Base-by-base conservation (phyloP, 768 basidiomycete genomes). In the Lactifluus volemus region DNA sequence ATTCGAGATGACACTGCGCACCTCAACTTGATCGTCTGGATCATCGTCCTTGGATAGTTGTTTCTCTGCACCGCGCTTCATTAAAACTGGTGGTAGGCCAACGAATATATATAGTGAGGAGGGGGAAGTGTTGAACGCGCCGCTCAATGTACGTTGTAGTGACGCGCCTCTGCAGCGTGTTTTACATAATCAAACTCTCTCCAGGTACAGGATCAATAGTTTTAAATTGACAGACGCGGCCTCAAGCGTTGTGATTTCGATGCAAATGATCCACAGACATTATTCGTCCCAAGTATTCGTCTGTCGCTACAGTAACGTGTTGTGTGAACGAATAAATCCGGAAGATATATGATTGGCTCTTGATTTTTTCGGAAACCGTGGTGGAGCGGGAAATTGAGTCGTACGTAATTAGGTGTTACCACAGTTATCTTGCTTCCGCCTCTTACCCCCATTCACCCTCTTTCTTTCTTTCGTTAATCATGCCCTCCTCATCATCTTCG, bases 31-130 rank as follows among this genome's bases (percentile, higher is more conserved):
- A 5, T 76, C 75, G 17, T 72, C 73, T 17, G 74, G 75, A 49
- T 77, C 76, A 30, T 73, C 76, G 60, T 84, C 85, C 67, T 83
- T 88, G 11, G 78, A 76, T 38, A 92, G 68, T 67, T 92, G 86
- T 62, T 73, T 81, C 54, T 90, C 89, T 70, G 89, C 89, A 58
- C 78, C 80, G 70, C 89, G 81, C 73, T 91, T 91, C 86, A 89
- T 85, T 67, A 51, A 17, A 15, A 11, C 25, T 59, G 1, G 17
- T 47, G 8, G 21, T 25, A 25, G 21, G 5, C 3, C 11, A 70
- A 61, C 47, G 54, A 52, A 58, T 32, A 17, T 42, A 29, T 9
- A 50, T 14, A 52, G 32, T 12, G 50, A 51, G 15, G 12, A 38
- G 32, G 4, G 5, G 30, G 17, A 51, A 34, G 52, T 49, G 34